Evolutionary conservation across 2,329 filamentous ascomycete genomes (phyloP), one percentile per base, ranked within the genome.

Genomic region (Hypomyces rosellus): DNA sequence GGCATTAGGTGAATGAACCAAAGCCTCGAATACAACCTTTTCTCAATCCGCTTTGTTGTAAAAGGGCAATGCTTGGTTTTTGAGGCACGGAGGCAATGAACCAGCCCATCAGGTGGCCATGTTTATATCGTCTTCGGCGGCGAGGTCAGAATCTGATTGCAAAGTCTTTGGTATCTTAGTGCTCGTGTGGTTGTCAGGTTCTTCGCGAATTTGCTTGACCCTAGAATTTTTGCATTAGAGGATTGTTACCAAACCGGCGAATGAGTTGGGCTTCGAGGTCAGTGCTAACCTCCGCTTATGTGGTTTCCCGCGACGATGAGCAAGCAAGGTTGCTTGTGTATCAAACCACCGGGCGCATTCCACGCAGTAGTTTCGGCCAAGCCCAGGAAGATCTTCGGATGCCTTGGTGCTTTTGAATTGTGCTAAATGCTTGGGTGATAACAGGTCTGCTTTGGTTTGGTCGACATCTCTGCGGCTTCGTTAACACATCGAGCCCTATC

Each of bases 321-420:
- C 76, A 34, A 78, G 75, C 51, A 95, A 74, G 60, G 88, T 95
- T 60, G 79, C 69, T 58, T 93, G 87, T 45, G 84, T 86, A 68
- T 97, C 92, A 67, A 95, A 97, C 86, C 89, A 97, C 73, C 95
- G 97, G 55, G 93, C 86, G 69, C 93, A 99, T 69, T 96, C 88
- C 14, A 86, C 76, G 69, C 93, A 99, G 70, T 96, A 97, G 66
- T 85, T 85, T 60, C 82, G 78, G 22, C 93, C 93, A 45, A 96
- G 76, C 0, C 84, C 92, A 3, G 93, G 93, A 34, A 96, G 77
- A 62, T 97, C 93, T 65, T 97, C 92, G 18, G 80, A 72, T 5
- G 86, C 82, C 65, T 96, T 95, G 40, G 84, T 81, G 45, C 83
- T 79, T 65, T 90, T 87, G 75, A 85, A 90, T 57, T 88, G 81